Percentiles rank a stretch among this genome's conserved stretches.
Conservation (phyloP, 140 eudicot genomes). For the Bidens hawaiensis region DNA sequence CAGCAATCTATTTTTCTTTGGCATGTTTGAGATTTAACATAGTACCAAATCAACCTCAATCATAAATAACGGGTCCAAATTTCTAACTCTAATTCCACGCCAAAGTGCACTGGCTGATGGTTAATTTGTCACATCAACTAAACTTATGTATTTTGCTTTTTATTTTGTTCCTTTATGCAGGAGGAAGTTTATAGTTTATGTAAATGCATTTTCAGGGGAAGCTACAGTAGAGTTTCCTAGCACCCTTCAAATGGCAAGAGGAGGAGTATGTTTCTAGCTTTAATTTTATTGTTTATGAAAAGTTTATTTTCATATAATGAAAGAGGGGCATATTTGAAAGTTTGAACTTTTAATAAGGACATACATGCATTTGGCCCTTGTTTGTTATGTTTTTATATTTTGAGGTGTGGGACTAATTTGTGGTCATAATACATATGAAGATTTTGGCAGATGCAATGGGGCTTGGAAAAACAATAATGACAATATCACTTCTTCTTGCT, state of each 20-base stretch:
- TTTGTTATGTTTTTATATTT: neutral
- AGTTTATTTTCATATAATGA: no score
- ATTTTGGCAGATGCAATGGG: slow-evolving; percentile 99
- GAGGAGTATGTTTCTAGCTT: slow-evolving; percentile 68
- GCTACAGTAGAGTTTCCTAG: slow-evolving; percentile 92
- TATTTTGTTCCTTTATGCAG: slow-evolving; percentile 27
- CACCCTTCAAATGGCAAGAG: slow-evolving; percentile 96
- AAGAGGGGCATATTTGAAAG: no score
- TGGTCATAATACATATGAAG: slow-evolving; percentile 38
- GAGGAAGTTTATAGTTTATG: slow-evolving; percentile 69
- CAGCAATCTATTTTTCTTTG: neutral
- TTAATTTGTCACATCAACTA: neutral
- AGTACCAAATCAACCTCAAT: neutral
- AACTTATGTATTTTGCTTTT: neutral
- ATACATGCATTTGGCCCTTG: neutral
- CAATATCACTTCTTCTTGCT: slow-evolving; percentile 88
- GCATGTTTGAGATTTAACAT: neutral
- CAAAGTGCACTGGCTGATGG: neutral
- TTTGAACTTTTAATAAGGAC: no score
- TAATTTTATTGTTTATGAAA: no score
- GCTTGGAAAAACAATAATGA: slow-evolving; percentile 98
- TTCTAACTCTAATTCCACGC: neutral
- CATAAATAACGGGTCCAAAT: neutral
- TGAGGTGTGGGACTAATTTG: slow-evolving; percentile 8
- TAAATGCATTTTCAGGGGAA: slow-evolving; percentile 94